phyloP scores from a whole-genome alignment of 192 early-diverging fungal genomes.

The Gonapodya sp. region DNA sequence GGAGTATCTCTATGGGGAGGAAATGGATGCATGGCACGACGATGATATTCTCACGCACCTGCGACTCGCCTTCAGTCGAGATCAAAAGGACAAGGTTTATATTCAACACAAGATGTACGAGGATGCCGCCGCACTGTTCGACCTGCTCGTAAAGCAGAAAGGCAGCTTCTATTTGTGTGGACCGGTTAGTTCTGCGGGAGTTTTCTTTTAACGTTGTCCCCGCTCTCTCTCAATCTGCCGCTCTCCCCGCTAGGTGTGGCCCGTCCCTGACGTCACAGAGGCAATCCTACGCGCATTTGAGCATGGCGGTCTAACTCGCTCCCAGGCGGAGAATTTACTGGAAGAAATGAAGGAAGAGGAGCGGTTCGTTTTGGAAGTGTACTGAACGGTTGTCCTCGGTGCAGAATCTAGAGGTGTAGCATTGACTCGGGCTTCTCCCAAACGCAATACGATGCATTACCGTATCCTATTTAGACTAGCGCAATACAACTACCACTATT shows the following conservation, averaged over 20 bases:
- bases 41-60: conserved; percentile 84
- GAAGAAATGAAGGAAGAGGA: conserved; percentile 90
- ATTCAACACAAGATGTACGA: conserved; percentile 94
- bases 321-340: conserved; percentile 60
- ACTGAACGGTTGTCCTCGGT: conserved; percentile 28
- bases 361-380: conserved; percentile 86
- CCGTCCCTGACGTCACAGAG: conserved; percentile 85
- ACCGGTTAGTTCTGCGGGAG: conserved; percentile 27
- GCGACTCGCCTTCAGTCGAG: conserved; percentile 87
- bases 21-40: conserved; percentile 85
- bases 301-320: conserved; percentile 43
- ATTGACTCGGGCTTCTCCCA: background rate
- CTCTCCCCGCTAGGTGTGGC: conserved; percentile 55
- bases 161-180: conserved; percentile 96
- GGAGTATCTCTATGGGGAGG: conserved; percentile 95
- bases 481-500: too few relatives aligned
- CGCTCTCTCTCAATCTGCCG: background rate
- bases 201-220: background rate
- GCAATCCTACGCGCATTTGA: conserved; percentile 74
- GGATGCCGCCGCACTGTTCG: conserved; percentile 61
- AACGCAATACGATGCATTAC: background rate
- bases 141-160: conserved; percentile 62
- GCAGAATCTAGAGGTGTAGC: background rate
- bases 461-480: too few relatives aligned
- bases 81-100: conserved; percentile 89